Evolutionary conservation across 495 filamentous ascomycete genomes (phyloP).

Genomic region (Penicillium diatomitis): DNA sequence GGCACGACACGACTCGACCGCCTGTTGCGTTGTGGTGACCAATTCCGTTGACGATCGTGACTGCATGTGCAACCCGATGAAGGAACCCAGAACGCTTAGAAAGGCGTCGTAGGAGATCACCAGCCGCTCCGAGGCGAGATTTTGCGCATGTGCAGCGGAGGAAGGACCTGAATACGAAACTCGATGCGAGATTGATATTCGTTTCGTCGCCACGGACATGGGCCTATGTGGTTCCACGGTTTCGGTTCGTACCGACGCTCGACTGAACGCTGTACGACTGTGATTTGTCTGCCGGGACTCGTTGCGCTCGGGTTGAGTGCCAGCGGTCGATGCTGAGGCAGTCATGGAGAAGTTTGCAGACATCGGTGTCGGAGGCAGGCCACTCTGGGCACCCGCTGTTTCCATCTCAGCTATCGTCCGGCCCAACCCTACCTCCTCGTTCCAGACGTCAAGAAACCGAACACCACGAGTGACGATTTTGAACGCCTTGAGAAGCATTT

Average conservation of each 20-base stretch:
- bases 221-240: conserved; percentile 23
- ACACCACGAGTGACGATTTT: conserved; percentile 88
- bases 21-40: conserved; percentile 64
- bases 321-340: conserved; percentile 12
- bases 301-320: conserved; percentile 20
- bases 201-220: conserved; percentile 33
- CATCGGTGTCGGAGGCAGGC: conserved; percentile 63
- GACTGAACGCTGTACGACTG: conserved; percentile 31
- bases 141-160: conserved; percentile 34
- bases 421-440: conserved; percentile 60
- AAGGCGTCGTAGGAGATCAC: conserved; percentile 74
- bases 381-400: conserved; percentile 14
- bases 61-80: conserved; percentile 86
- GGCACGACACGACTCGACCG: conserved; percentile 68
- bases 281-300: conserved; percentile 30
- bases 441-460: conserved; percentile 83
- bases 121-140: conserved; percentile 58
- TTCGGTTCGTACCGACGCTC: conserved; percentile 31
- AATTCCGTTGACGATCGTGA: conserved; percentile 81
- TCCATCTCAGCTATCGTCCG: conserved; percentile 54
- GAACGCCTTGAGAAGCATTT: conserved; percentile 88
- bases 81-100: conserved; percentile 78
- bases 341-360: conserved; percentile 40
- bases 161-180: conserved; percentile 43
- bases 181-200: conserved; percentile 48